Percentiles rank a stretch among this genome's conserved stretches.
Evolutionary conservation across 1,284 basidiomycete genomes (phyloP).

Genomic region (Sphaerobolus stellatus): DNA sequence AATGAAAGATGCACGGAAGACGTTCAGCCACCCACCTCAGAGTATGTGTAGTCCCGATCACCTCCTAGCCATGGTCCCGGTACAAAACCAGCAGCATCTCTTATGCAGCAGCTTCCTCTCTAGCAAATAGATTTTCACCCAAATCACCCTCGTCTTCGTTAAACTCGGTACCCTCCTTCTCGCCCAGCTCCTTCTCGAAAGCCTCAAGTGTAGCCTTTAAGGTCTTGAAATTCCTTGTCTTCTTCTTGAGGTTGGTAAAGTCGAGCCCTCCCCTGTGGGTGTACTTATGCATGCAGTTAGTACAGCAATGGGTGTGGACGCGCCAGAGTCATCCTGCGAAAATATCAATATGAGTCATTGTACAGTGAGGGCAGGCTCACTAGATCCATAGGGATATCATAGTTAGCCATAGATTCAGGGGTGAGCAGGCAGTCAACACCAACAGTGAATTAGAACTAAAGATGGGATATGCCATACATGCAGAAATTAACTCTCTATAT

Average conservation of each 20-base stretch:
- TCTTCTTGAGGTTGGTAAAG: conserved; percentile 85
- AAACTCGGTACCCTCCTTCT: conserved; percentile 61
- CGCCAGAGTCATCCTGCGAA: too few relatives aligned
- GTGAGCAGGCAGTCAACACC: too few relatives aligned
- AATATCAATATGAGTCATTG: too few relatives aligned
- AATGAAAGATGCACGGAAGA: not conserved
- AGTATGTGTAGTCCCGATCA: conserved; percentile 93
- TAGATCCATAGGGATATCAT: too few relatives aligned
- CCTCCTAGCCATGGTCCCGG: conserved; percentile 87
- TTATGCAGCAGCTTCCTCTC: conserved; percentile 45
- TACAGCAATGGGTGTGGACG: too few relatives aligned
- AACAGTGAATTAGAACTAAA: too few relatives aligned
- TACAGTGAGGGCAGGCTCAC: too few relatives aligned
- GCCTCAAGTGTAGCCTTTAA: conserved; percentile 74
- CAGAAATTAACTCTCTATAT: too few relatives aligned
- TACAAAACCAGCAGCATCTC: conserved; percentile 55
- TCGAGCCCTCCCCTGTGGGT: conserved; percentile 74
- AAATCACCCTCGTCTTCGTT: conserved; percentile 71
- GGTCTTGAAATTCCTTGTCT: conserved; percentile 79
- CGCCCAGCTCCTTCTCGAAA: conserved; percentile 85
- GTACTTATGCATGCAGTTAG: too few relatives aligned
- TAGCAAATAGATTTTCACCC: conserved; percentile 77
- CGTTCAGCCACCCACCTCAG: conserved; percentile 59
- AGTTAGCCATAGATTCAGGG: too few relatives aligned
- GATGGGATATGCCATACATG: too few relatives aligned